Percentiles rank a stretch among this genome's conserved stretches.
Conservation (phyloP, 345 rosid species). For the Odontarrhena argentea region DNA sequence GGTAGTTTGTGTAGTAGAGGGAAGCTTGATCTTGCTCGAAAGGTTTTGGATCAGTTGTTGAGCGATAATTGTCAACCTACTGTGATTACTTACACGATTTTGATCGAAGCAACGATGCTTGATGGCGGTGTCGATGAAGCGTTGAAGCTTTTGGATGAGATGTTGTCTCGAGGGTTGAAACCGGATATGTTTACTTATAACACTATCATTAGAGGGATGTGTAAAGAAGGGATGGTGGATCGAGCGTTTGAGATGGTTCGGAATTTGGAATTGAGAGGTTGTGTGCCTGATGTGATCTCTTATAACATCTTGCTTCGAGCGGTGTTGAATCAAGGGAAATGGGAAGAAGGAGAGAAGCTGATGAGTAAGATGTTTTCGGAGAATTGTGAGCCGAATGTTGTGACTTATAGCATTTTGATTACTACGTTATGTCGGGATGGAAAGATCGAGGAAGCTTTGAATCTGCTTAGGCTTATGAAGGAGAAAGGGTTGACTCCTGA, state of each 20-base stretch:
- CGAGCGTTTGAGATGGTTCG: conserved; percentile 60
- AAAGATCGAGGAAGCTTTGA: conserved; percentile 58
- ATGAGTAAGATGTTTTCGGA: conserved; percentile 59
- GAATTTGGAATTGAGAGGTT: conserved; percentile 53
- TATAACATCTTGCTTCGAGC: conserved; percentile 69
- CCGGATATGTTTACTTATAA: conserved; percentile 75
- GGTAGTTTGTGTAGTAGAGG: conserved; percentile 74
- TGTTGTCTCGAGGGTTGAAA: conserved; percentile 63
- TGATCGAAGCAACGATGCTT: conserved; percentile 71
- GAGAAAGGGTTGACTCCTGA: conserved; percentile 68
- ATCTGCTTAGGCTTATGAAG: conserved; percentile 58
- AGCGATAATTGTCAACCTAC: conserved; percentile 66
- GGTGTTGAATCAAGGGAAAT: conserved; percentile 62
- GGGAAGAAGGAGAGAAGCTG: conserved; percentile 69
- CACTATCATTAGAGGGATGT: conserved; percentile 73
- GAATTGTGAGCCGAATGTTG: conserved; percentile 65
- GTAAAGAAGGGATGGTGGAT: conserved; percentile 65
- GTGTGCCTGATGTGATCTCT: conserved; percentile 68
- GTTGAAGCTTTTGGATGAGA: conserved; percentile 79
- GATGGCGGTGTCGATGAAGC: conserved; percentile 65
- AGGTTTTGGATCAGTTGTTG: conserved; percentile 62
- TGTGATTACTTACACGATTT: conserved; percentile 79
- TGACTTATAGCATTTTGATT: conserved; percentile 75
- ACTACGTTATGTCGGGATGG: conserved; percentile 69
- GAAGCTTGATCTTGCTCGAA: conserved; percentile 61